These are phyloP conservation scores for Aspergillus texensis DNA, from an alignment of 2,329 filamentous ascomycete genomes.

Conservation along the genomic window DNA sequence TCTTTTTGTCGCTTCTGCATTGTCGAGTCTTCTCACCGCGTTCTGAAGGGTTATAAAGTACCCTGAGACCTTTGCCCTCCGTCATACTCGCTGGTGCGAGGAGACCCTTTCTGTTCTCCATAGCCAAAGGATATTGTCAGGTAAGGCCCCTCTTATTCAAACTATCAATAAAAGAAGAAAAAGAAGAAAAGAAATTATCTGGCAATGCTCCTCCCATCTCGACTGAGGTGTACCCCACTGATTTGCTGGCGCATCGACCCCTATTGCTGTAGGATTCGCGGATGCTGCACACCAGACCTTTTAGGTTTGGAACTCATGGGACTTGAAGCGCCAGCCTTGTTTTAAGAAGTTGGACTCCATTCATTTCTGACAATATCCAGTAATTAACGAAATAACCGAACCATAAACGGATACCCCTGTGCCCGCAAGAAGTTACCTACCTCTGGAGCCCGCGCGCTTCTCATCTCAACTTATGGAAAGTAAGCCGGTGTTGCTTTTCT, in stretches of 20 bases:
- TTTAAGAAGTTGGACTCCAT: not conserved
- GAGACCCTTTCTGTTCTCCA: not conserved
- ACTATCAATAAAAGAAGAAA: not conserved
- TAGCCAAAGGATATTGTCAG: not conserved
- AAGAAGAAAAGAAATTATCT: no score
- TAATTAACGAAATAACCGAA: slow-evolving; percentile 2
- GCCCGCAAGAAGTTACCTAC: slow-evolving; percentile 8
- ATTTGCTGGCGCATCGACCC: not conserved
- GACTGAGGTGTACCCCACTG: slow-evolving; percentile 1
- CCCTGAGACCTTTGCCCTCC: not conserved
- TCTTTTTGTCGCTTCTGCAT: not conserved
- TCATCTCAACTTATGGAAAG: slow-evolving; percentile 35
- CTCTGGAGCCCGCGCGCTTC: slow-evolving; percentile 26
- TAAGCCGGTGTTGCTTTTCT: slow-evolving; percentile 26
- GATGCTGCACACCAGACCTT: not conserved
- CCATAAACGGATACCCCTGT: slow-evolving; percentile 8
- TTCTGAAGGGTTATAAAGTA: not conserved
- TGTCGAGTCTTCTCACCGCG: slow-evolving; percentile 8
- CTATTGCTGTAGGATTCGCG: not conserved
- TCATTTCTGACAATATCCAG: slow-evolving; percentile 3
- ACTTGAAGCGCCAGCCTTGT: not conserved
- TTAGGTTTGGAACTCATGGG: not conserved
- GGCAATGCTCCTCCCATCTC: no score
- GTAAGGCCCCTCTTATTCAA: not conserved
- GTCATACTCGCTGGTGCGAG: slow-evolving; percentile 2